Conservation (phyloP, 2,329 filamentous ascomycete genomes). For the Colletotrichum tabaci region DNA sequence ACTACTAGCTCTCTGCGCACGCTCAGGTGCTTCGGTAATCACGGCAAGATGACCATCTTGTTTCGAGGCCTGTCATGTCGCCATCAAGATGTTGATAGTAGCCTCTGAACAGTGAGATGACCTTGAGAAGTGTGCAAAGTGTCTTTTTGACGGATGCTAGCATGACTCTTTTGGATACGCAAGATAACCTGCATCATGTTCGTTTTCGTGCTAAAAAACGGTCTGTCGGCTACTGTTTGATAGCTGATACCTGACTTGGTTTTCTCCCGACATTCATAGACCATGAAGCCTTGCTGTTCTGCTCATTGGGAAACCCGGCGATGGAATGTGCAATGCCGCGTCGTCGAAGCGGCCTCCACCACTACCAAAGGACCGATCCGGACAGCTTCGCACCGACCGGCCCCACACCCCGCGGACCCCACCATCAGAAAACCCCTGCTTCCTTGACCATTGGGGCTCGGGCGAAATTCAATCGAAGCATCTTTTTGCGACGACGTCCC, state of each 20-base stretch:
- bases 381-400: constrained; percentile 36
- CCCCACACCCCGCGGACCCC: constrained; percentile 42
- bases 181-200: too few species aligned
- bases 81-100: too few species aligned
- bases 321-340: neutral
- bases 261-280: too few species aligned
- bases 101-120: too few species aligned
- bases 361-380: constrained; percentile 36
- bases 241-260: too few species aligned
- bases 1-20: neutral
- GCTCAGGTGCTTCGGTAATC: neutral
- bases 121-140: too few species aligned
- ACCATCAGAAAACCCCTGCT: constrained; percentile 39
- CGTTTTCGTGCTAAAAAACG: too few species aligned
- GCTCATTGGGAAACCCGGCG: neutral
- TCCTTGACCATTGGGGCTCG: constrained; percentile 18
- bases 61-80: too few species aligned
- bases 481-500: constrained; percentile 35
- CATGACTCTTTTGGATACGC: too few species aligned
- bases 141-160: too few species aligned
- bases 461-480: constrained; percentile 29
- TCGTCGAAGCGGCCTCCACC: constrained; percentile 8
- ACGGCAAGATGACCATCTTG: neutral
- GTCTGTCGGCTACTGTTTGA: too few species aligned
- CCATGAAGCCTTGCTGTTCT: too few species aligned